Base-by-base conservation (phyloP, 2,329 filamentous ascomycete species). In the Paraconiothyrium sp. region DNA sequence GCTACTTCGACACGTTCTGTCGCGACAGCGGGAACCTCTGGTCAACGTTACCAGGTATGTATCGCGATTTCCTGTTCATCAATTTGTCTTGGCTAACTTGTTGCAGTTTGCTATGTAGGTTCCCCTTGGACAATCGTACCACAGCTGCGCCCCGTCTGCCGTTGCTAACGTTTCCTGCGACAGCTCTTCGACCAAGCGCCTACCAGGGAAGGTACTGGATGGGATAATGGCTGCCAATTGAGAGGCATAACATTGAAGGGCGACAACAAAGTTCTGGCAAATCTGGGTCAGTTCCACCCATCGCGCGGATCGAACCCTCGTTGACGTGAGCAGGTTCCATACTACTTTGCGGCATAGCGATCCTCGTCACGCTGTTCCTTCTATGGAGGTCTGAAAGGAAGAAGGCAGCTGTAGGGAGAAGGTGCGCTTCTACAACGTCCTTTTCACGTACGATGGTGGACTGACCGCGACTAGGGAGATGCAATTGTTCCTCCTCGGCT, bases 331-430 rank as follows among this genome's bases (percentile, higher is more conserved):
- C 69, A 93, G 91, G 95, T n/a, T 96, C 94, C 8, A 97, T 99
- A 76, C 69, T 99, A 49, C 78, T 98, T 44, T 91, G 88, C 64
- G 92, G 85, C 64, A 78, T 97, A 66, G 92, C 94, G 44, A 94
- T 99, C 69, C 72, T 87, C 24, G 81, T 86, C 9, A 84, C 90
- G 4, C 74, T 82, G 11, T 89, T 90, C 69, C 83, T 99, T 60
- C 72, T 98, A 78, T 87, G 90, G 81, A 86, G 88, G 68, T 97
- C 95, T 22, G 92, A 98, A 73, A 88, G 87, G 77, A 98, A 99
- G 82, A 90, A 91, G 79, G 95, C 95, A 59, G 95, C 95, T 59
- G 95, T 99, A 51, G 95, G 95, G 62, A 86, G 95, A 83, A 92
- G 93, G 93, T 96, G 82, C 64, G 85, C 44, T 24, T 5, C 2